These are phyloP conservation scores for Mallotus japonicus DNA, from an alignment of 441 rosid genomes.

Conservation along the genomic window DNA sequence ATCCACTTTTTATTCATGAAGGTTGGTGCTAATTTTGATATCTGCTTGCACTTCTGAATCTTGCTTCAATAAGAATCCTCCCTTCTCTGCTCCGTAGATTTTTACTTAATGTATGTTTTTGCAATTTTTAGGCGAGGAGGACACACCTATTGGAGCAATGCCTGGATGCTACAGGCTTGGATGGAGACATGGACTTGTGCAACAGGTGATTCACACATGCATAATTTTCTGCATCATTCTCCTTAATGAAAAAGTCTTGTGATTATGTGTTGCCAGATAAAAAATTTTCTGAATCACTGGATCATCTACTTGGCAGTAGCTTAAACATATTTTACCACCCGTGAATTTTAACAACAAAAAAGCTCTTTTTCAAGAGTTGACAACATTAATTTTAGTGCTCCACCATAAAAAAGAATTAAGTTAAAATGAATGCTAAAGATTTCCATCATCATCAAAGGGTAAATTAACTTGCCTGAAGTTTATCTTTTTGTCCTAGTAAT, in stretches of 20 bases:
- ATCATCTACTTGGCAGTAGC: neutral
- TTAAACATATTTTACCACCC: neutral
- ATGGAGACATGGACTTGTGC: slow-evolving; percentile 93
- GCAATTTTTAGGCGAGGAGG: slow-evolving; percentile 72
- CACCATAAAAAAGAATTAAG: neutral
- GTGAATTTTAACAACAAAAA: neutral
- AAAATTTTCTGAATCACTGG: neutral
- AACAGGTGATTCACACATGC: slow-evolving; percentile 53
- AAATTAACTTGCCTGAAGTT: neutral
- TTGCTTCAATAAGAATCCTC: neutral
- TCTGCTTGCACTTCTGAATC: neutral
- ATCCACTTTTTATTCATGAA: slow-evolving; percentile 95
- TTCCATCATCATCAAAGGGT: neutral
- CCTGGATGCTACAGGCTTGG: slow-evolving; percentile 98
- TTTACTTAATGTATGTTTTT: neutral
- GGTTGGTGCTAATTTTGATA: slow-evolving; percentile 42
- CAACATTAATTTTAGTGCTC: neutral
- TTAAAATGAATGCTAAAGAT: neutral
- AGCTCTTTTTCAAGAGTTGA: neutral
- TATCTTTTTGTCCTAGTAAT: neutral
- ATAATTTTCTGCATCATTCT: neutral
- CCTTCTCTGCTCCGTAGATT: neutral
- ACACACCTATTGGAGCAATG: slow-evolving; percentile 98
- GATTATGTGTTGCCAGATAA: neutral
- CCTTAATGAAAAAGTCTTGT: neutral